These are phyloP conservation scores for Penicillium longicatenatum DNA, from an alignment of 495 filamentous ascomycete species.

Conservation along the genomic window DNA sequence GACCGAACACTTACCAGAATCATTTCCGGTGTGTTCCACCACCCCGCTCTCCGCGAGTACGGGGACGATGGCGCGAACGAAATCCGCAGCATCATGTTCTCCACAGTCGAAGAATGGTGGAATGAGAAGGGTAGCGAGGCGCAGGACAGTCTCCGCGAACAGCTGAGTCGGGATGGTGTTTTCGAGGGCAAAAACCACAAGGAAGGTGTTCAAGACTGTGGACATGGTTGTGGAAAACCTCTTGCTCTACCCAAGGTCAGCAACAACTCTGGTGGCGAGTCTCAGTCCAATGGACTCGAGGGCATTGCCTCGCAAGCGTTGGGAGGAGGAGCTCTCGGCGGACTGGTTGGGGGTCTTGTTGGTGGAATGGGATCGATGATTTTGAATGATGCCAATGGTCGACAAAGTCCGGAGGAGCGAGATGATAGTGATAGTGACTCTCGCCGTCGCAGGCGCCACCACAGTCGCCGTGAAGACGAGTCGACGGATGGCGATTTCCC, in stretches of 20 bases:
- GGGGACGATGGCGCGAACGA: slow-evolving; percentile 74
- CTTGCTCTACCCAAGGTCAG: slow-evolving; percentile 55
- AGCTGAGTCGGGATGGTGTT: slow-evolving; percentile 77
- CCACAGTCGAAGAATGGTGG: slow-evolving; percentile 81
- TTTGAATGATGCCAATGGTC: slow-evolving; percentile 36
- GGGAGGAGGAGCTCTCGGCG: slow-evolving; percentile 51
- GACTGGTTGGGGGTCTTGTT: slow-evolving; percentile 53
- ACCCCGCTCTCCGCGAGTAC: slow-evolving; percentile 71
- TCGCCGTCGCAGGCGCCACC: slow-evolving; percentile 5
- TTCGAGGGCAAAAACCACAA: slow-evolving; percentile 76
- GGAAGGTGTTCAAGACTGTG: slow-evolving; percentile 77
- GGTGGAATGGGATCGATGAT: slow-evolving; percentile 49
- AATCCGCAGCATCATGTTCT: slow-evolving; percentile 75
- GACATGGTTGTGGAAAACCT: slow-evolving; percentile 82
- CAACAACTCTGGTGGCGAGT: slow-evolving; percentile 27
- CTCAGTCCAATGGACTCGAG: slow-evolving; percentile 36
- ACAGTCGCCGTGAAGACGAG: slow-evolving; percentile 24
- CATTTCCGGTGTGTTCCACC: slow-evolving; percentile 81
- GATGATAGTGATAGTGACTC: slow-evolving; percentile 34
- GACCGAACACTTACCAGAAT: slow-evolving; percentile 70
- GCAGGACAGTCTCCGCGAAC: slow-evolving; percentile 63
- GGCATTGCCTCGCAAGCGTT: slow-evolving; percentile 46
- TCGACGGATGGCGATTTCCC: background rate
- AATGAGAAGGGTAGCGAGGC: slow-evolving; percentile 58
- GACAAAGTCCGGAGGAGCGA: slow-evolving; percentile 6